These are phyloP conservation scores for Sclerotinia glacialis DNA, from an alignment of 2,329 filamentous ascomycete genomes.

Conservation along the genomic window DNA sequence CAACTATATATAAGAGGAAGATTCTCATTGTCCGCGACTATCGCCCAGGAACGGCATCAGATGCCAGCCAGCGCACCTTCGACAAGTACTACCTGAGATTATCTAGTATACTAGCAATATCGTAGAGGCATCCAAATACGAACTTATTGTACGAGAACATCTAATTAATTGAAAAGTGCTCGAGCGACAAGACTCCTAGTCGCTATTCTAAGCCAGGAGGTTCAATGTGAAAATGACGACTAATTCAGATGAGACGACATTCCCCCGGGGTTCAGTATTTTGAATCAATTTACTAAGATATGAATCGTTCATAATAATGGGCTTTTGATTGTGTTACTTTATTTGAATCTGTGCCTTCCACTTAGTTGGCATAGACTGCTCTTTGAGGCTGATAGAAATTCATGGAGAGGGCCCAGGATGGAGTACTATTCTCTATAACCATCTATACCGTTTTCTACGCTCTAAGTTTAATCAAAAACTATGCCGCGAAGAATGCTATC, in stretches of 20 bases:
- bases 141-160: conserved; percentile 32
- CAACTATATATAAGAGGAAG: not conserved
- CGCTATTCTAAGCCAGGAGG: conserved; percentile 38
- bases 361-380: conserved; percentile 58
- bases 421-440: conserved; percentile 40
- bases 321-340: conserved; percentile 53
- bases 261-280: conserved; percentile 24
- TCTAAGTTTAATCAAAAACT: not conserved
- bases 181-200: conserved; percentile 45
- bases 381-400: conserved; percentile 56
- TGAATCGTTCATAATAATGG: conserved; percentile 41
- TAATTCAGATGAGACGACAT: conserved; percentile 32
- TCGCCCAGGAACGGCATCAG: not conserved
- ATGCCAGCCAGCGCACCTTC: too few species aligned
- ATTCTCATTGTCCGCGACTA: not conserved
- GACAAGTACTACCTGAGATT: not conserved
- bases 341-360: conserved; percentile 40
- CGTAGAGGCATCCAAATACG: conserved; percentile 28
- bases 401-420: conserved; percentile 59
- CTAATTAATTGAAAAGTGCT: conserved; percentile 36
- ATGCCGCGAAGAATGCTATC: conserved; percentile 43
- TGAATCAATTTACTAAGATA: conserved; percentile 42
- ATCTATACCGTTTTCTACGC: not conserved
- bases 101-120: not conserved
- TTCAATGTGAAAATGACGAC: conserved; percentile 42